A percentile compares a stretch with the other conserved stretches of the same genome.
Evolutionary conservation across 1,284 basidiomycete genomes (phyloP).

Genomic region (Tylopilus sp.): DNA sequence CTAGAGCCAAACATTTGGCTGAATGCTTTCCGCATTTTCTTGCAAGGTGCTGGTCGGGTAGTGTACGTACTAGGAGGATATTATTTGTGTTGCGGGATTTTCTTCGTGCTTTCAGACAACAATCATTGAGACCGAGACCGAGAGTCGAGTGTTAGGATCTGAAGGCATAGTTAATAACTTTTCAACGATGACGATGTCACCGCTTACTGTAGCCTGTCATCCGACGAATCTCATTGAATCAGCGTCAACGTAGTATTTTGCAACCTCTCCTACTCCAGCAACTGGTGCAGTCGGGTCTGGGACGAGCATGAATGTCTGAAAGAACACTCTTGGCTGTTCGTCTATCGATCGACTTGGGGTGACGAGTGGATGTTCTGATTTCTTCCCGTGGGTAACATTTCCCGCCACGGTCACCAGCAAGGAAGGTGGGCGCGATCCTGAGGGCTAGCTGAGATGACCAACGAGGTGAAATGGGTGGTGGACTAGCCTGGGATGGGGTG

Average conservation of each 20-base stretch:
- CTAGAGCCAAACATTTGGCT: slow-evolving; percentile 76
- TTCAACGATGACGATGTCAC: not conserved
- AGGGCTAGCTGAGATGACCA: slow-evolving; percentile 18
- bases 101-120: not conserved
- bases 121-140: too few relatives aligned
- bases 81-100: slow-evolving; percentile 2
- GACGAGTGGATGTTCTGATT: slow-evolving; percentile 51
- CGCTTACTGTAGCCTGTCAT: slow-evolving; percentile 11
- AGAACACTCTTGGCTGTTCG: slow-evolving; percentile 75
- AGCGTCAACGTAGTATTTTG: slow-evolving; percentile 70
- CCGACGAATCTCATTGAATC: slow-evolving; percentile 78
- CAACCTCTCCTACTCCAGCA: slow-evolving; percentile 63
- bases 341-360: slow-evolving; percentile 57
- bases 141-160: too few relatives aligned
- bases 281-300: slow-evolving; percentile 64
- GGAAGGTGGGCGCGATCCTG: slow-evolving; percentile 73
- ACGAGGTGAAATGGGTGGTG: not conserved
- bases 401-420: slow-evolving; percentile 74
- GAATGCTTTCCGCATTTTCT: slow-evolving; percentile 19
- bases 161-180: not conserved
- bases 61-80: slow-evolving; percentile 18
- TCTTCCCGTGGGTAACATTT: slow-evolving; percentile 69
- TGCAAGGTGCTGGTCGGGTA: not conserved
- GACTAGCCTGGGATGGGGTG: slow-evolving; percentile 77
- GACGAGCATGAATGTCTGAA: slow-evolving; percentile 80